Evolutionary conservation across 2,329 filamentous ascomycete genomes (phyloP).

Genomic region (Aspergillus niger): DNA sequence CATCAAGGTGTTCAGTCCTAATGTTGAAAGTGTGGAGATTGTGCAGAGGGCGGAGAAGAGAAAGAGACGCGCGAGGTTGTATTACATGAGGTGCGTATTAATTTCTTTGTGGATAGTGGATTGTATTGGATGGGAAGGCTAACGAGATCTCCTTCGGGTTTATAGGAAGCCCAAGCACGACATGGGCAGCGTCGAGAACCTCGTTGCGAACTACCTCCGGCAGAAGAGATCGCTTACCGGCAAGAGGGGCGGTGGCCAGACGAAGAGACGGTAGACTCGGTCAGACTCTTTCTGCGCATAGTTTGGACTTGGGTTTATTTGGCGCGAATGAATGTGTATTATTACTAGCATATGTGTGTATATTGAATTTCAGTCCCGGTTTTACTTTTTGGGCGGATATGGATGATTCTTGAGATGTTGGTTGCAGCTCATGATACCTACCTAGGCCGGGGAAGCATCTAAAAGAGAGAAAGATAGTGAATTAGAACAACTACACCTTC

Average conservation of each 20-base stretch:
- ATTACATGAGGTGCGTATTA: conserved; percentile 71
- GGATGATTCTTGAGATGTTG: no score
- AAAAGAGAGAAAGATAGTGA: not conserved
- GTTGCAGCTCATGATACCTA: no score
- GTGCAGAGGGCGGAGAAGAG: conserved; percentile 84
- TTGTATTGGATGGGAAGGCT: conserved; percentile 10
- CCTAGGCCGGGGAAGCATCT: no score
- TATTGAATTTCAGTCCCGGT: conserved; percentile 1
- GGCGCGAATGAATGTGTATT: conserved; percentile 8
- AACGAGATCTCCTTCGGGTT: conserved; percentile 6
- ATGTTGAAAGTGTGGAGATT: conserved; percentile 87
- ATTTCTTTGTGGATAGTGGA: not conserved
- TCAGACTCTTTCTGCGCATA: not conserved
- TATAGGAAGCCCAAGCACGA: conserved; percentile 75
- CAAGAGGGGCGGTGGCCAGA: not conserved
- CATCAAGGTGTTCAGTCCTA: conserved; percentile 91
- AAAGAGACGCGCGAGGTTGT: conserved; percentile 82
- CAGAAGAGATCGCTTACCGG: conserved; percentile 51
- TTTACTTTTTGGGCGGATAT: no score
- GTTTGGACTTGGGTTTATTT: conserved; percentile 5
- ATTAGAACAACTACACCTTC: no score
- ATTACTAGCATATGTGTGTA: conserved; percentile 10
- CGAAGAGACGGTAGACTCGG: not conserved
- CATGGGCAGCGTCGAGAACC: conserved; percentile 78
- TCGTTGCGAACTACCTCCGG: conserved; percentile 68